A percentile compares a stretch with the other conserved stretches of the same genome.
Conservation (phyloP, 2,329 filamentous ascomycete genomes). For the Calonectria fujianensis region DNA sequence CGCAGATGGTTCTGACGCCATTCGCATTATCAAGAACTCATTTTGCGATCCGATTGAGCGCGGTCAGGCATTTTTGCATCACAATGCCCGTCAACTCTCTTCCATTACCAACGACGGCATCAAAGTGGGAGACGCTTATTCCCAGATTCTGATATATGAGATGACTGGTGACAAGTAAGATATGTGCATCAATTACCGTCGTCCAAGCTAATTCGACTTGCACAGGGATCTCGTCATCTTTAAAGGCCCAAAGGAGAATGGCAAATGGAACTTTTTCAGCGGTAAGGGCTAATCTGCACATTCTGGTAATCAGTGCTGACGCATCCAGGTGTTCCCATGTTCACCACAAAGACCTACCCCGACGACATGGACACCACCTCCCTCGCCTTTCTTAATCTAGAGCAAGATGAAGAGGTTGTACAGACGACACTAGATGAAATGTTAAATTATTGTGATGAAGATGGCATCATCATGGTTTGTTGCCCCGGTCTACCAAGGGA, state of each 20-base stretch:
- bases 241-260: neutral
- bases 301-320: neutral
- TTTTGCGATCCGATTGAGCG: neutral
- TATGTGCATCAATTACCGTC: neutral
- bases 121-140: neutral
- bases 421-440: neutral
- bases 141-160: neutral
- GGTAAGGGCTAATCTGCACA: neutral
- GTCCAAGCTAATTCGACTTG: too few relatives aligned
- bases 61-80: neutral
- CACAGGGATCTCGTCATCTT: neutral
- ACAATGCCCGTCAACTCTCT: neutral
- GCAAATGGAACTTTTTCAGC: neutral
- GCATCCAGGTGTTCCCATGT: neutral
- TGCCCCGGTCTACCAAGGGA: neutral
- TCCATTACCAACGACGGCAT: neutral
- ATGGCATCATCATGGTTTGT: slow-evolving; percentile 2
- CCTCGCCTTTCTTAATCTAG: neutral
- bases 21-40: neutral
- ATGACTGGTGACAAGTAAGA: neutral
- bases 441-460: neutral
- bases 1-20: neutral
- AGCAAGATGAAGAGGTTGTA: neutral
- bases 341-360: slow-evolving; percentile 1
- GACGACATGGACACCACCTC: slow-evolving; percentile 11